Percentiles rank a stretch among this genome's conserved stretches.
phyloP scores from a whole-genome alignment of 169 alveolate species.

The Plasmodium coatneyi region DNA sequence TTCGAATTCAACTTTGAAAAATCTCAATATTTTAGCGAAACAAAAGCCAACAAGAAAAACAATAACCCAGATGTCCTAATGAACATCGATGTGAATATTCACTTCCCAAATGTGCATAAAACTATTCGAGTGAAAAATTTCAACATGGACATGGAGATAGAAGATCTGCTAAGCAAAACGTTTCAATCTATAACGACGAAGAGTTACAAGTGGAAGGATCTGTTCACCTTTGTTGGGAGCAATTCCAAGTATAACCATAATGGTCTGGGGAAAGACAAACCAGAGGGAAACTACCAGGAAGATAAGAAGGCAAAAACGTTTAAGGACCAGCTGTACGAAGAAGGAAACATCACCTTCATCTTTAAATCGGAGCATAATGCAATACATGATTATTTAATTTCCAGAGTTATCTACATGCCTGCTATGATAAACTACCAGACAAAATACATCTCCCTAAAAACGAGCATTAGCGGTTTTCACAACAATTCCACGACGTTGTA shows the following conservation, averaged over 20 bases:
- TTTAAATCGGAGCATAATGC: slow-evolving; percentile 40
- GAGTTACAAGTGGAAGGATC: slow-evolving; percentile 37
- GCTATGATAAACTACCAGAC: slow-evolving; percentile 56
- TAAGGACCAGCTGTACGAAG: slow-evolving; percentile 28
- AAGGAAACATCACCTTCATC: slow-evolving; percentile 20
- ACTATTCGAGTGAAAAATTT: slow-evolving; percentile 63
- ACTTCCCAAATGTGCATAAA: slow-evolving; percentile 25
- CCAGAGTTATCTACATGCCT: slow-evolving; percentile 42
- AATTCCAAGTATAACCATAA: neutral
- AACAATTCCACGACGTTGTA: slow-evolving; percentile 25
- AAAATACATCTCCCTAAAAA: slow-evolving; percentile 34
- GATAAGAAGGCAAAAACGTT: slow-evolving; percentile 11
- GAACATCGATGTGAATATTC: slow-evolving; percentile 18
- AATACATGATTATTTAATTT: slow-evolving; percentile 32
- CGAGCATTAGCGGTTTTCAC: slow-evolving; percentile 31
- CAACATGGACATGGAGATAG: slow-evolving; percentile 24
- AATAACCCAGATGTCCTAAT: neutral
- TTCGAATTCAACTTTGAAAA: slow-evolving; percentile 29
- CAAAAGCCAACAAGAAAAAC: neutral
- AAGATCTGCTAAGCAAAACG: slow-evolving; percentile 28
- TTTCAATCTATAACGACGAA: slow-evolving; percentile 39
- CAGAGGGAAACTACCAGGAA: neutral
- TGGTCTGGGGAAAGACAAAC: neutral
- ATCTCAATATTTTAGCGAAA: slow-evolving; percentile 8
- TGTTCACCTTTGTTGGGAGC: slow-evolving; percentile 25